These are phyloP conservation scores for Corymbia citriodora DNA, from an alignment of 441 rosid species.

Conservation along the genomic window DNA sequence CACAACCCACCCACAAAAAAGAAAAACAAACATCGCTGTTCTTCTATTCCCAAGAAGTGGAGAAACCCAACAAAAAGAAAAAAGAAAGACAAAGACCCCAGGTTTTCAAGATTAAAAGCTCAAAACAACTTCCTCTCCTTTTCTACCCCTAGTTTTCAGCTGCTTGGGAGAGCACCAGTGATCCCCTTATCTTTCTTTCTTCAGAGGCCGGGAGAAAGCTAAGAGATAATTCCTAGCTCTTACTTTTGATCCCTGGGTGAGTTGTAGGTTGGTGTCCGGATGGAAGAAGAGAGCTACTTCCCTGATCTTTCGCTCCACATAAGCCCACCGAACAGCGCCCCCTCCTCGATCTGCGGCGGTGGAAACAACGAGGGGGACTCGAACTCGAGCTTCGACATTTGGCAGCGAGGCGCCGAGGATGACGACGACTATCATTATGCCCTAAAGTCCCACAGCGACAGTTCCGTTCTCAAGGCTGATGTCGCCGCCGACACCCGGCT, in stretches of 20 bases:
- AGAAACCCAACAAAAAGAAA: not conserved
- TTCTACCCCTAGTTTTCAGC: not conserved
- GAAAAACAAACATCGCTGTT: not conserved
- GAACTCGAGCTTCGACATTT: conserved; percentile 8
- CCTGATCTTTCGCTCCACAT: conserved; percentile 39
- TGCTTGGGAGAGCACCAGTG: not conserved
- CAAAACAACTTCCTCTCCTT: not conserved
- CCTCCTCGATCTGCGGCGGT: conserved; percentile 17
- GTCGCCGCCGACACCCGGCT: conserved; percentile 13
- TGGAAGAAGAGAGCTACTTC: not conserved
- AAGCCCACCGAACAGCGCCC: conserved; percentile 24
- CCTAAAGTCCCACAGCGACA: conserved; percentile 13
- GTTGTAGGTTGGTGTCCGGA: not conserved
- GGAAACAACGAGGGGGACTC: not conserved
- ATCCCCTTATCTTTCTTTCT: not conserved
- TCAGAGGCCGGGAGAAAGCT: not conserved
- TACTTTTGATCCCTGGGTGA: not conserved
- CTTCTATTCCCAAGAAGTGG: not conserved
- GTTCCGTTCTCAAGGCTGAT: not conserved
- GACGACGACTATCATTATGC: not conserved
- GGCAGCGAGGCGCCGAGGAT: conserved; percentile 5
- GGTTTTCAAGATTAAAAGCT: not conserved
- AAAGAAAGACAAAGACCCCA: not conserved
- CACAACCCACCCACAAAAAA: not conserved
- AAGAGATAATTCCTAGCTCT: not conserved